Percentiles rank a stretch among this genome's conserved stretches.
phyloP scores from a whole-genome alignment of 768 basidiomycete species.

The Pleurotus tuoliensis region DNA sequence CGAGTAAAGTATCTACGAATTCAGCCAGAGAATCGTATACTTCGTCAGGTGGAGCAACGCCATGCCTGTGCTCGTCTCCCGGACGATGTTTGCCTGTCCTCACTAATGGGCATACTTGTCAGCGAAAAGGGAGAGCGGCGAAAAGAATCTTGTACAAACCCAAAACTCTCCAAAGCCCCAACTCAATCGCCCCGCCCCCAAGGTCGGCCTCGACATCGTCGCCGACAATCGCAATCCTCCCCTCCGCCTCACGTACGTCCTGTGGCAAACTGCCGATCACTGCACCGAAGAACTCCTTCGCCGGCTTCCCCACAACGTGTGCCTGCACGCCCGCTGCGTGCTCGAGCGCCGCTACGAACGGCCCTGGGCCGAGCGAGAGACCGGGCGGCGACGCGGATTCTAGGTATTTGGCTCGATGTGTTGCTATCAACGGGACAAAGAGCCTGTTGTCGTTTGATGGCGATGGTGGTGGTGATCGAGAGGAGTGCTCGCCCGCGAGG shows the following conservation, averaged over 20 bases:
- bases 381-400: constrained; percentile 38
- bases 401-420: constrained; percentile 55
- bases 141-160: constrained; percentile 33
- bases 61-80: constrained; percentile 47
- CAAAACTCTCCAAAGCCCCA: constrained; percentile 59
- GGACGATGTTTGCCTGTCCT: constrained; percentile 66
- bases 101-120: constrained; percentile 31
- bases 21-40: constrained; percentile 48
- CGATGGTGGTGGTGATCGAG: no score
- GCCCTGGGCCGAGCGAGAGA: constrained; percentile 66
- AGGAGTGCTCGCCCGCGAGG: constrained; percentile 38
- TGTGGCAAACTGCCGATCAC: constrained; percentile 37
- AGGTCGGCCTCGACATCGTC: constrained; percentile 67
- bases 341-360: constrained; percentile 65
- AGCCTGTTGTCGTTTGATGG: neutral
- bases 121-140: neutral
- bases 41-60: constrained; percentile 44
- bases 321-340: constrained; percentile 44
- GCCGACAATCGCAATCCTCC: constrained; percentile 52
- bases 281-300: constrained; percentile 51
- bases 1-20: constrained; percentile 46
- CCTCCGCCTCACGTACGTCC: constrained; percentile 5
- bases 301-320: constrained; percentile 63
- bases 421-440: constrained; percentile 45
- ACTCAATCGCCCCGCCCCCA: constrained; percentile 55